Percentiles rank a stretch among this genome's conserved stretches.
phyloP scores from a whole-genome alignment of 2,329 filamentous ascomycete species.

The Zasmidium angulare region DNA sequence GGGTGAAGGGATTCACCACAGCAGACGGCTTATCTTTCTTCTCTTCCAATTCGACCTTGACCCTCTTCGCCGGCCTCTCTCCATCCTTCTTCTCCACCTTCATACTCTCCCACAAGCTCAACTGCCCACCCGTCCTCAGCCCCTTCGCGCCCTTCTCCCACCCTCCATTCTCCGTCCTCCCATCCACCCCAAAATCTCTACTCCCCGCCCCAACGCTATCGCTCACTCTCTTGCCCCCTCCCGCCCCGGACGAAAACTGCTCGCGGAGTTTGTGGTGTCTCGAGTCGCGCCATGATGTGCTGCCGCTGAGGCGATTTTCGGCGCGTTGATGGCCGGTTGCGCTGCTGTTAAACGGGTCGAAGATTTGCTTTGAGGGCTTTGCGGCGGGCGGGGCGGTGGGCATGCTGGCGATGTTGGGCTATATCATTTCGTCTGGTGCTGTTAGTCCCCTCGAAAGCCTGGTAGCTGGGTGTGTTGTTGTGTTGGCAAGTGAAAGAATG shows the following conservation, averaged over 20 bases:
- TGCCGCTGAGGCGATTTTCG: constrained; percentile 63
- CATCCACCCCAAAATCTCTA: constrained; percentile 53
- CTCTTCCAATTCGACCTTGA: constrained; percentile 13
- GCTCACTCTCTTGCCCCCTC: constrained; percentile 58
- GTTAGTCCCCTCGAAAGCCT: constrained; percentile 6
- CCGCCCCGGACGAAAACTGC: constrained; percentile 64
- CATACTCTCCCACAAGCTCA: constrained; percentile 39
- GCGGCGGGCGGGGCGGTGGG: constrained; percentile 26
- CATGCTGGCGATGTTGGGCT: constrained; percentile 14
- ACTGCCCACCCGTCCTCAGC: constrained; percentile 49
- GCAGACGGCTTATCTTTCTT: constrained; percentile 24
- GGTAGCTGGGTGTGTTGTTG: constrained; percentile 4
- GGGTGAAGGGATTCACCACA: constrained; percentile 33
- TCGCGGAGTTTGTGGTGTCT: constrained; percentile 66
- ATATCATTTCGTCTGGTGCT: neutral
- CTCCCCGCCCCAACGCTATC: constrained; percentile 67
- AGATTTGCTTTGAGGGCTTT: constrained; percentile 29
- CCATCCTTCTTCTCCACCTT: constrained; percentile 25
- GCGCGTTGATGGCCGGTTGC: constrained; percentile 80
- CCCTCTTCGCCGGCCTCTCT: constrained; percentile 18
- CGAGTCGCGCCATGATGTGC: constrained; percentile 69
- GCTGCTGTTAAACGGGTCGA: constrained; percentile 82
- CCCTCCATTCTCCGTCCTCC: constrained; percentile 53
- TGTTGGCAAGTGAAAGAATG: neutral
- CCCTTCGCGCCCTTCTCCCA: constrained; percentile 50